Conservation (phyloP, 2,329 filamentous ascomycete genomes). For the Aspergillus fischeri region DNA sequence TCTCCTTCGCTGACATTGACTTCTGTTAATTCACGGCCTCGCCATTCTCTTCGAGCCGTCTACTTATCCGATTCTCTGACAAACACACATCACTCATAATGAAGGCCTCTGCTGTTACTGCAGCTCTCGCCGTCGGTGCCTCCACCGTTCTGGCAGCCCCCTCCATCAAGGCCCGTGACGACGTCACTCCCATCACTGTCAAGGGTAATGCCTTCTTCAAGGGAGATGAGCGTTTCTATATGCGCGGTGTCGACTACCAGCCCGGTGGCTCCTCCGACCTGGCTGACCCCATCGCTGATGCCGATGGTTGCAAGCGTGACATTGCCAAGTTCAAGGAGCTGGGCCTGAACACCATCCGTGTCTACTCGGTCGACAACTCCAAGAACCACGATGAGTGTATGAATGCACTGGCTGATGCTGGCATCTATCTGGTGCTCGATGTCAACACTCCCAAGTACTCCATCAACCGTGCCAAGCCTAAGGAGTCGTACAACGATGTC, state of each 20-base stretch:
- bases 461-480: constrained; percentile 72
- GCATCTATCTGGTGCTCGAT: constrained; percentile 88
- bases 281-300: constrained; percentile 72
- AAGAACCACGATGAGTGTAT: constrained; percentile 80
- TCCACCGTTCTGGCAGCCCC: constrained; percentile 44
- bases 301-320: constrained; percentile 68
- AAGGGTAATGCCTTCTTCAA: constrained; percentile 66
- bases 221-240: constrained; percentile 54
- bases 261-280: constrained; percentile 60
- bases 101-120: constrained; percentile 50
- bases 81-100: constrained; percentile 36
- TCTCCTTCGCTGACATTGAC: constrained; percentile 9
- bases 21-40: background rate
- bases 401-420: constrained; percentile 71
- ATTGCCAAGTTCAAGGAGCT: constrained; percentile 77
- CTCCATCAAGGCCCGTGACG: constrained; percentile 39
- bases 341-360: constrained; percentile 84
- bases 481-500: constrained; percentile 74
- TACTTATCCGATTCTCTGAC: constrained; percentile 1
- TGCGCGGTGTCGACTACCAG: constrained; percentile 59
- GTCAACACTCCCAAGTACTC: constrained; percentile 91
- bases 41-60: constrained; percentile 4
- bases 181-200: constrained; percentile 54
- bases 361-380: constrained; percentile 90
- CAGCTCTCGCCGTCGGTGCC: constrained; percentile 45